Evolutionary conservation across 1,139 yeast species (phyloP).

Genomic region (Nematodospora anomalae): DNA sequence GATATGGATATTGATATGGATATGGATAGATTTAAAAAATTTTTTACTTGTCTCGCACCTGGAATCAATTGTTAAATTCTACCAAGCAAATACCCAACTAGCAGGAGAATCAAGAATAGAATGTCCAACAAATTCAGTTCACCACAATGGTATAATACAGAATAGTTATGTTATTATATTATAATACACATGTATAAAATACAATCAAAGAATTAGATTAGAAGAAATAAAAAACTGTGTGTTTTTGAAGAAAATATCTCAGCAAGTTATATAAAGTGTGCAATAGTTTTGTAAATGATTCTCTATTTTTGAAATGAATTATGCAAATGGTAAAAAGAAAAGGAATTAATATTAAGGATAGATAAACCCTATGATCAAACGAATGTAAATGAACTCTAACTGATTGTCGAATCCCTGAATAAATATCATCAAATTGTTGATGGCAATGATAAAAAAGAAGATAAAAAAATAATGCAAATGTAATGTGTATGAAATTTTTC

Average conservation of each 20-base stretch:
- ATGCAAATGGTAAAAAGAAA: not conserved
- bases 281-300: not conserved
- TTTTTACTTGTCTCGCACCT: no score
- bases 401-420: not conserved
- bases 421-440: not conserved
- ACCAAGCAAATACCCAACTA: no score
- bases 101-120: no score
- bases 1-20: no score
- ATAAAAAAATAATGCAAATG: not conserved
- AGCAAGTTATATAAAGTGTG: not conserved
- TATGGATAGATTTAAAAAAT: not conserved
- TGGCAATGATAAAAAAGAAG: not conserved
- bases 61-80: no score
- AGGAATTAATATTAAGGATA: conserved; percentile 1
- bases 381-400: not conserved
- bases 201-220: not conserved
- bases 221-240: not conserved
- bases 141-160: not conserved
- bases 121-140: no score
- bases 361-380: not conserved
- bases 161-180: not conserved
- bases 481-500: not conserved
- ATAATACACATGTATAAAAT: not conserved
- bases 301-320: not conserved
- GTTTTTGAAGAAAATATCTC: not conserved